A percentile compares a stretch with the other conserved stretches of the same genome.
phyloP scores from a whole-genome alignment of 1,139 yeast species.

The Dujonia santamariae region DNA sequence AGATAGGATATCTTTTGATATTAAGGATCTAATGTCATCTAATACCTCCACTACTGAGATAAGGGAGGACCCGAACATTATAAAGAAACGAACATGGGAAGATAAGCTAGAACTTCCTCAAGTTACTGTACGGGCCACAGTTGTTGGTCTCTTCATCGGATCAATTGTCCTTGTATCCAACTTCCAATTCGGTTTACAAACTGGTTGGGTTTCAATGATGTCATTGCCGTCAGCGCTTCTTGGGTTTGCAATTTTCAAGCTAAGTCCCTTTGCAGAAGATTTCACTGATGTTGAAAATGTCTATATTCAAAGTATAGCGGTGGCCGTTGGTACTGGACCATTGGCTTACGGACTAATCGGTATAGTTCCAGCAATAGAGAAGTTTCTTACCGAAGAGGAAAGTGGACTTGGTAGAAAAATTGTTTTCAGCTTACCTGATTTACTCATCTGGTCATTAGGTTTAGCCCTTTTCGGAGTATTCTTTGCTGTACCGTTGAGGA shows the following conservation, averaged over 20 bases:
- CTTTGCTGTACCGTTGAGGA: conserved; percentile 85
- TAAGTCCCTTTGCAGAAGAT: conserved; percentile 41
- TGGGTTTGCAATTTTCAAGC: conserved; percentile 78
- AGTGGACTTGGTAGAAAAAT: conserved; percentile 56
- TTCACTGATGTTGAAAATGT: conserved; percentile 94
- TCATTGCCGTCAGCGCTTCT: conserved; percentile 90
- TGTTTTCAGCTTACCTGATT: conserved; percentile 41
- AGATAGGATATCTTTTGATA: too few relatives aligned
- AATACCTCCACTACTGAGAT: too few relatives aligned
- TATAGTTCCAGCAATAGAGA: conserved; percentile 94
- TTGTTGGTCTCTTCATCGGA: conserved; percentile 76
- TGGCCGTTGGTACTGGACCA: conserved; percentile 97
- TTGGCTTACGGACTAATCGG: conserved; percentile 94
- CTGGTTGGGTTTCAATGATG: conserved; percentile 99
- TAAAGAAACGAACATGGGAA: conserved; percentile 15
- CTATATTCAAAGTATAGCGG: conserved; percentile 86
- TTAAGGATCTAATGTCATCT: too few relatives aligned
- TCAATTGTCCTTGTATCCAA: conserved; percentile 80
- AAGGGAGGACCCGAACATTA: too few relatives aligned
- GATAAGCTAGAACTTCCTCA: conserved; percentile 50
- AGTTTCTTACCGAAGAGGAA: conserved; percentile 74
- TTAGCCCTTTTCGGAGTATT: conserved; percentile 93
- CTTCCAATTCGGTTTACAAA: conserved; percentile 93
- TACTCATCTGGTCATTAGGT: conserved; percentile 80
- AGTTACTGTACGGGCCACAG: conserved; percentile 66